Base-by-base conservation (phyloP, 208 protist genomes). In the Acanthamoeba lenticulata region DNA sequence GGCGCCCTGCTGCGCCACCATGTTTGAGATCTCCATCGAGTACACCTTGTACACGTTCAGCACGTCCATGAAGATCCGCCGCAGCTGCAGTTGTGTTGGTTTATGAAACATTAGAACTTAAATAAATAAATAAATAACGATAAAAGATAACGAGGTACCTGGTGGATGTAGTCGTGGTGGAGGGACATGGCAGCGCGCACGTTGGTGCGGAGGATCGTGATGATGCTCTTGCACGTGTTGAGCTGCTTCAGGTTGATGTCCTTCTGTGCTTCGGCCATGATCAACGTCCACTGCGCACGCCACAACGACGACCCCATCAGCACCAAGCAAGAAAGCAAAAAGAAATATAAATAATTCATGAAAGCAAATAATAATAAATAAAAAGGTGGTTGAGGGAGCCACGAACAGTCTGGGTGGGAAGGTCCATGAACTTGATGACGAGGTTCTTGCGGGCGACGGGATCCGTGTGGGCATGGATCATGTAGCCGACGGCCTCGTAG, bases 401-500 rank as follows among this genome's bases (percentile, higher is more conserved):
- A 89, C 29, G n/a, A 47, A 93, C 89, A 7, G 69, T 77, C 40
- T 72, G 45, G 7, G 44, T 85, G 45, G 89, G 89, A 13, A 85
- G 36, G 29, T 94, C 94, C 95, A 99, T 98, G 24, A 99, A 98
- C 90, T 97, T 96, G 19, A 95, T 62, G 0, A 99, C 97, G 90
- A 98, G 95, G n/a, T 72, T 62, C 17, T 98, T 97, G 11, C 96
- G 91, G 36, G 34, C 19, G 13, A 69, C 0, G 44, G 94, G 29
- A 96, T 98, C 96, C 0, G 62, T 86, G 36, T 97, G 94, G 2
- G 96, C 90, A 0, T 92, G 83, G 29, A 99, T 97, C 97, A 99
- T 99, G 94, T 97, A 98, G 29, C 98, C 99, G 13, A 98, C 97
- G 0, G 99, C 99, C 95, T 99, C 98, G 96, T 99, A 99, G 94